Base-by-base conservation (phyloP, 345 rosid species). In the Litchi chinensis region DNA sequence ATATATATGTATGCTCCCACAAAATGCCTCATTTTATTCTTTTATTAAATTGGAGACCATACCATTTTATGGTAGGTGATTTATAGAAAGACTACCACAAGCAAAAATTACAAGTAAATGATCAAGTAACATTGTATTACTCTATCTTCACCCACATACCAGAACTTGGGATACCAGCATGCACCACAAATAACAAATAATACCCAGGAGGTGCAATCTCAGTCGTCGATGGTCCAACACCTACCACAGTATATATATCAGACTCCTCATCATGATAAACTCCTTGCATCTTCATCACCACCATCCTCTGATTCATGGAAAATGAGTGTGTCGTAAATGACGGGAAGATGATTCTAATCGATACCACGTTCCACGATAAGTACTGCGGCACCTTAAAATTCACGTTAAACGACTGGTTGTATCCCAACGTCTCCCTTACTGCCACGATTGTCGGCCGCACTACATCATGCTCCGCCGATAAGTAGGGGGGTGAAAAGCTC, bases 231-330 rank as follows among this genome's bases (percentile, higher is more conserved):
- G 97, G 97, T 11, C 89, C 97, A 1, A 78, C 39, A 11, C 64
- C 81, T 0, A 13, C 74, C 77, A 87, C 64, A 3, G 48, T 54
- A 24, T 84, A 86, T 5, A 73, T 32, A 54, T 22, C 63, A 0
- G 79, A 48, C 26, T 50, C 44, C 41, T 50, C 37, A 32, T 32
- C 26, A 37, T n/a, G 43, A 0, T 73, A 48, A 43, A 89, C 57
- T 0, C 76, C 83, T 8, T 39, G 37, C 22, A 80, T 66, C 77
- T 81, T 88, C 69, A 95, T 79, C 70, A 88, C 85, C 67, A 93
- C 93, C 95, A 92, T 90, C 83, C 95, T 88, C 82, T 93, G 97
- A 71, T 90, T 95, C 98, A 95, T 93, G 5, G 90, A 83, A 24
- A 90, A 88, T 0, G 95, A 92, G 70, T 95, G 97, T 0, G 95